A percentile compares a stretch with the other conserved stretches of the same genome.
phyloP scores from a whole-genome alignment of 1,284 basidiomycete species.

The Sphagnurus paluster region DNA sequence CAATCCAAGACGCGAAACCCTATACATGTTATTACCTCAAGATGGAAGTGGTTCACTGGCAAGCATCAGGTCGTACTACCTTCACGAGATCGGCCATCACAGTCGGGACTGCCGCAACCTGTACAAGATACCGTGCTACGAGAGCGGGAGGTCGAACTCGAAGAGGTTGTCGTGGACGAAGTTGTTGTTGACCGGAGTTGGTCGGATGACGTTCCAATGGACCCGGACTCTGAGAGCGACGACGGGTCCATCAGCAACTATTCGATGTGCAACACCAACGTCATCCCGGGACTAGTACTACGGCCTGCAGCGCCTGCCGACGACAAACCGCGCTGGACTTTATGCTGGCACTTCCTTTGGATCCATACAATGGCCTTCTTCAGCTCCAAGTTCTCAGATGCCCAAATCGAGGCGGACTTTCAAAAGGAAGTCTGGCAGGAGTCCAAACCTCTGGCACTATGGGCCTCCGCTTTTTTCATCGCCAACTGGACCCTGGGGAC shows the following conservation, averaged over 20 bases:
- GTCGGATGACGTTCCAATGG: background rate
- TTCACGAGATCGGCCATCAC: background rate
- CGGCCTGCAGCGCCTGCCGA: background rate
- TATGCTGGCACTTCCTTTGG: slow-evolving; percentile 13
- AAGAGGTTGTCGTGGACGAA: background rate
- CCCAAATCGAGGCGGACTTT: slow-evolving; percentile 49
- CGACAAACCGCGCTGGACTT: slow-evolving; percentile 2
- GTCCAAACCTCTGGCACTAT: slow-evolving; percentile 45
- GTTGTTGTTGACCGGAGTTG: background rate
- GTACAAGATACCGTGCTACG: background rate
- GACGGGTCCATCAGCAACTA: slow-evolving; percentile 21
- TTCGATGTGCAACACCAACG: background rate
- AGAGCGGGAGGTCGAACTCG: background rate
- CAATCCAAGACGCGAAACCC: background rate
- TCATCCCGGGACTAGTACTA: background rate
- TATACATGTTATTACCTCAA: background rate
- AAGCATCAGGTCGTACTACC: background rate
- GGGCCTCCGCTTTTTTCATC: slow-evolving; percentile 56
- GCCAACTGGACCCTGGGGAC: slow-evolving; percentile 57
- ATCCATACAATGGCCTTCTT: slow-evolving; percentile 39
- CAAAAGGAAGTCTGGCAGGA: slow-evolving; percentile 27
- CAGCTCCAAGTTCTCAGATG: slow-evolving; percentile 43
- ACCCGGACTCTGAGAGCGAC: slow-evolving; percentile 38
- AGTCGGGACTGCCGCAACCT: background rate
- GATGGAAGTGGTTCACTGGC: background rate